These are phyloP conservation scores for Populus simonii DNA, from an alignment of 345 rosid genomes.

Conservation along the genomic window DNA sequence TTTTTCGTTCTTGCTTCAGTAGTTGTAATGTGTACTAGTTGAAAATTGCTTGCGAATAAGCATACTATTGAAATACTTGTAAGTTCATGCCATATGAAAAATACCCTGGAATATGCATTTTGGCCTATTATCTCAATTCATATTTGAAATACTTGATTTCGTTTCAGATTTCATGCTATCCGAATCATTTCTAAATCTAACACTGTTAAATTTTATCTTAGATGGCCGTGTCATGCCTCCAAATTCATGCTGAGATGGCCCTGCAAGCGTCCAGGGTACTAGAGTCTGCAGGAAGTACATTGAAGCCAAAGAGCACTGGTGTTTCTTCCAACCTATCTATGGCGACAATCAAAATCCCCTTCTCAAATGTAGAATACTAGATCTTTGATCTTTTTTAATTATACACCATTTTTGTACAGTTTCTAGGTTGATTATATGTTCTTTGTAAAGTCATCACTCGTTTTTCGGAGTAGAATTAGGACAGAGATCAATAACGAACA, in stretches of 20 bases:
- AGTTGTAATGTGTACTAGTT: too few relatives aligned
- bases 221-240: constrained; percentile 95
- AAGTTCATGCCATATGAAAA: too few relatives aligned
- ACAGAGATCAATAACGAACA: background rate
- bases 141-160: too few relatives aligned
- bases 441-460: background rate
- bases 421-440: background rate
- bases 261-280: constrained; percentile 84
- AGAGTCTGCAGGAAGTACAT: constrained; percentile 44
- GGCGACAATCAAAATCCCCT: constrained; percentile 51
- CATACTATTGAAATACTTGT: too few relatives aligned
- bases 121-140: too few relatives aligned
- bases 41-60: too few relatives aligned
- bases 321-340: constrained; percentile 32
- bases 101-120: too few relatives aligned
- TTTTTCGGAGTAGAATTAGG: background rate
- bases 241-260: constrained; percentile 85
- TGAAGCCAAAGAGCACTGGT: constrained; percentile 33
- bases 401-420: background rate
- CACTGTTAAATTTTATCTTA: constrained; percentile 6
- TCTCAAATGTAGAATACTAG: constrained; percentile 31
- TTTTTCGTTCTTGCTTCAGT: too few relatives aligned
- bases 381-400: constrained; percentile 1
- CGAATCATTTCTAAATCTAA: background rate
- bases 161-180: background rate